phyloP scores from a whole-genome alignment of 768 basidiomycete genomes.

The Mycena albidolilacea region DNA sequence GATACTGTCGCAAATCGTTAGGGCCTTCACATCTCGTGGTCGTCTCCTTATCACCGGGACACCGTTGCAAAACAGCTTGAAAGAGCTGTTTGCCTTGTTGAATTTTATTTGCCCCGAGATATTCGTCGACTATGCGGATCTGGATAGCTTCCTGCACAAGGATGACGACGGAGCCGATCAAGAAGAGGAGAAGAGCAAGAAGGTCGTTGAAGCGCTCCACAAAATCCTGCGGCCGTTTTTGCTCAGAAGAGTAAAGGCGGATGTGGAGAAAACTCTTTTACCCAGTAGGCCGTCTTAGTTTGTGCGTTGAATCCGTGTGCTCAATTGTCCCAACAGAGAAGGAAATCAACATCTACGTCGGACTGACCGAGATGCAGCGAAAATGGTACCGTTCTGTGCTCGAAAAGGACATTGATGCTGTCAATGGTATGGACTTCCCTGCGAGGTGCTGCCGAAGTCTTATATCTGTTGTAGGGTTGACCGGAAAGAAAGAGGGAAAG shows the following conservation, averaged over 20 bases:
- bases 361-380: slow-evolving; percentile 96
- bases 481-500: slow-evolving; percentile 99
- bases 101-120: slow-evolving; percentile 99
- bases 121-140: slow-evolving; percentile 90
- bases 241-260: slow-evolving; percentile 92
- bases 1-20: slow-evolving; percentile 94
- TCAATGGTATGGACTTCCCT: slow-evolving; percentile 76
- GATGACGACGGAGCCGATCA: slow-evolving; percentile 76
- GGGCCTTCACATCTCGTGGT: slow-evolving; percentile 90
- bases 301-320: neutral
- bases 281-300: slow-evolving; percentile 72
- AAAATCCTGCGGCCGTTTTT: slow-evolving; percentile 97
- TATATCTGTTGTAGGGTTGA: slow-evolving; percentile 69
- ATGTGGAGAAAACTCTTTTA: slow-evolving; percentile 95
- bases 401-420: slow-evolving; percentile 99
- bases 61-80: slow-evolving; percentile 96
- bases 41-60: slow-evolving; percentile 97
- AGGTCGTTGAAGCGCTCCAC: slow-evolving; percentile 96
- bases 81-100: slow-evolving; percentile 92
- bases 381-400: slow-evolving; percentile 98
- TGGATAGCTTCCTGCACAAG: slow-evolving; percentile 95
- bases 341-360: slow-evolving; percentile 98
- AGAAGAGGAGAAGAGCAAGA: slow-evolving; percentile 90
- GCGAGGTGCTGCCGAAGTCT: neutral
- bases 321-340: slow-evolving; percentile 72